Percentiles rank a stretch among this genome's conserved stretches.
Conservation (phyloP, 2,329 filamentous ascomycete genomes). For the Apiospora arundinis region DNA sequence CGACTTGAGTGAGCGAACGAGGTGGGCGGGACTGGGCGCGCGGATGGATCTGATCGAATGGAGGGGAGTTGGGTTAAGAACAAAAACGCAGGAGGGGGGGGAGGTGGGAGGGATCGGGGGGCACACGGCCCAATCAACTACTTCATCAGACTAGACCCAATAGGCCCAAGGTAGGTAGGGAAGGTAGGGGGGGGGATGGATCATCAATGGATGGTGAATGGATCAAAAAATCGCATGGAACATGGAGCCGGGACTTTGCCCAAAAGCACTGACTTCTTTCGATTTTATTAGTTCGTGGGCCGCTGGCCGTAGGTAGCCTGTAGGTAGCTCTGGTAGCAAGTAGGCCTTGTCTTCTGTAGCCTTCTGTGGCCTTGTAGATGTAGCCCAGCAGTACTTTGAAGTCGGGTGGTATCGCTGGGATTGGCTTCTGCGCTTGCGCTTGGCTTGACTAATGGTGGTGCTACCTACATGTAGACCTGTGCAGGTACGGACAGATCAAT, state of each 20-base stretch:
- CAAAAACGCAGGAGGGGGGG: slow-evolving; percentile 20
- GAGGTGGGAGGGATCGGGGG: slow-evolving; percentile 18
- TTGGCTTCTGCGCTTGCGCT: slow-evolving; percentile 21
- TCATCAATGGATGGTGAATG: slow-evolving; percentile 3
- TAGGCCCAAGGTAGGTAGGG: slow-evolving; percentile 7
- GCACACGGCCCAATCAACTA: slow-evolving; percentile 18
- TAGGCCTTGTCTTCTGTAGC: not conserved
- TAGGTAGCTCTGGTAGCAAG: no score
- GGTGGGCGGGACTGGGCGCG: slow-evolving; percentile 17
- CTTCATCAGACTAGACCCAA: not conserved
- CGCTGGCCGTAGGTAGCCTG: no score
- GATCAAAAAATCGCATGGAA: slow-evolving; percentile 16
- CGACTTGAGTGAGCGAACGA: slow-evolving; percentile 10
- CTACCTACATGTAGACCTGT: no score
- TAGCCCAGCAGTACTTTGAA: slow-evolving; percentile 9
- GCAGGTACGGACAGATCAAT: not conserved
- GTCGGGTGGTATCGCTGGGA: not conserved
- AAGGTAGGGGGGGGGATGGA: not conserved
- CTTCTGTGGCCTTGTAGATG: not conserved
- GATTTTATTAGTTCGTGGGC: not conserved
- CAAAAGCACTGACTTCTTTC: slow-evolving; percentile 8
- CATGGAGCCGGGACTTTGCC: slow-evolving; percentile 16
- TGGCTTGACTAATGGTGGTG: slow-evolving; percentile 19
- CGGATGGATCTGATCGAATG: slow-evolving; percentile 16
- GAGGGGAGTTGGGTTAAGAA: slow-evolving; percentile 16